Evolutionary conservation across 1,139 yeast species (phyloP), one percentile per base, ranked within the genome.

Genomic region (Geotrichum europaeum): DNA sequence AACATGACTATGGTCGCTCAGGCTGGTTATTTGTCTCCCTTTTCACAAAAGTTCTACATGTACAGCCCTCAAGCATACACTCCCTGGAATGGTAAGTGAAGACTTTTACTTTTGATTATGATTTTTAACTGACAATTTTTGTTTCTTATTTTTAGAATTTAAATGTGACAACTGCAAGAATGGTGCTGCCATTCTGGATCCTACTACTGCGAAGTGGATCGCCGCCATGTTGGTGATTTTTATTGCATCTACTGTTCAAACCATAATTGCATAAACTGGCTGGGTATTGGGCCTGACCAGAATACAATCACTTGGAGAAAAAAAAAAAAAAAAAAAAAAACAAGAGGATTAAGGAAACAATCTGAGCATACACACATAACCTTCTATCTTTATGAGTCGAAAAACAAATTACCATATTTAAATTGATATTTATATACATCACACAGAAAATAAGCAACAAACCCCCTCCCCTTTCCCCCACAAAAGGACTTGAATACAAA

Each of bases 51-150:
- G 5, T 75, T 76, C 60, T 78, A 76, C 25, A 67, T 76, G 62
- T 76, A 76, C 64, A 56, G 67, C 2, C 76, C 77, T 1, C 76
- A 76, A 61, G 57, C 72, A 25, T 76, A 76, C 60, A 66, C 72
- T 13, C 71, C 76, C 5, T 68, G 72, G 70, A 67, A 74, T n/a
- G 64, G 56, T 53, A 51, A 36, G 54, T 45, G 12, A 6, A 40
- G n/a, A 20, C 9, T 15, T 20, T 40, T 40, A 32, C 13, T 43
- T 55, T 40, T 28, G 40, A n/a, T 28, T 24, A 10, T 40, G 32
- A 24, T 43, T 3, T 40, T 53, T 32, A 13, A 55, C 34, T 22
- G 28, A 28, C 36, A 28, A 25, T 18, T 4, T 30, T 47, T 15
- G n/a, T n/a, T n/a, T n/a, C n/a, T n/a, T n/a, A n/a, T n/a, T 49